Evolutionary conservation across 2,329 filamentous ascomycete species (phyloP), one percentile per base, ranked within the genome.

Genomic region (Arthrocladium fulminans): DNA sequence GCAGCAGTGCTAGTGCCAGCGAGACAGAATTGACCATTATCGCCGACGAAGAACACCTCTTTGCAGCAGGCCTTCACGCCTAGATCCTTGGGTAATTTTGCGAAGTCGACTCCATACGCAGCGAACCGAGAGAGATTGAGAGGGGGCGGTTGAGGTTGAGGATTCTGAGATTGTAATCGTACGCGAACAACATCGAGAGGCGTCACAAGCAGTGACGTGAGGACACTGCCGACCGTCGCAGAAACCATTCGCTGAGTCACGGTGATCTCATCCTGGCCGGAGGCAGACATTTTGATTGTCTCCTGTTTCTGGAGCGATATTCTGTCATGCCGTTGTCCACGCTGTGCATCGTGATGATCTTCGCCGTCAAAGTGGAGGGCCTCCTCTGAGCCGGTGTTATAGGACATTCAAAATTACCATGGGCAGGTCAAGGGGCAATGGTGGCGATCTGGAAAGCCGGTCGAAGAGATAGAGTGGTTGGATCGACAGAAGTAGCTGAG

Each of bases 181-280:
- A 98, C 88, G 53, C 92, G 87, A 52, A 98, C 92, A 54, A 98
- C 92, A 63, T 98, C 92, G 45, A 98, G 82, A 40, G 92, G 92
- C 3, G 92, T 98, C 25, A 94, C 90, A 35, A 97, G 76, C 22
- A 97, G 67, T 17, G 88, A 92, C 7, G 90, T 97, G 54, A 97
- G 66, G 49, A 98, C 69, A 67, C 89, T 97, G 51, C 92, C 92
- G 47, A 84, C 84, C 56, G 90, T 86, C 43, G 92, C 92, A 49
- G 90, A 95, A 47, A 94, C 66, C 92, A 98, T 98, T 72, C 90
- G 92, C 71, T 97, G 90, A 10, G 76, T 68, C 19, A 88, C 77
- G 3, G 89, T 88, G 55, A 94, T 87, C 53, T 90, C 55, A 32
- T 48, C 51, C 27, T 48, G 47, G 37, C 25, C 44, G 19, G 42